A percentile compares a stretch with the other conserved stretches of the same genome.
phyloP scores from a whole-genome alignment of 2,329 filamentous ascomycete genomes.

The Aspergillus flavus region DNA sequence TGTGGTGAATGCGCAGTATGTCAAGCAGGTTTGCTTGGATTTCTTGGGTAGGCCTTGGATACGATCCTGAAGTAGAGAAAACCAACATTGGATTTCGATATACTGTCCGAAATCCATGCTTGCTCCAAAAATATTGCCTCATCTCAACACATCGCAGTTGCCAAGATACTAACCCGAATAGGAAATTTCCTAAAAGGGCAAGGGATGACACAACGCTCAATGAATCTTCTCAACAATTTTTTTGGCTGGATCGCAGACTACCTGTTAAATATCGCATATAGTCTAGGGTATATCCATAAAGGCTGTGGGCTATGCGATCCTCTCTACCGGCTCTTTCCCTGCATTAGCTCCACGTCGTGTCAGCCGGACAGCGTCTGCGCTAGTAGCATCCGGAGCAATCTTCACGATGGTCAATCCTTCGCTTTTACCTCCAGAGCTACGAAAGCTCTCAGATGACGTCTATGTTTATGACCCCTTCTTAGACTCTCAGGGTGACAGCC shows the following conservation, averaged over 20 bases:
- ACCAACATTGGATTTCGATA: neutral
- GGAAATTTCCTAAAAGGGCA: slow-evolving; percentile 1
- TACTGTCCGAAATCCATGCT: neutral
- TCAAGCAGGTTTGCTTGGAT: neutral
- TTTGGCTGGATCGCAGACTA: too few species aligned
- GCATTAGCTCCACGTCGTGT: neutral
- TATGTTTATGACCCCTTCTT: slow-evolving; percentile 1
- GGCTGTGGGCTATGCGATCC: too few species aligned
- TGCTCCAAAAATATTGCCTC: neutral
- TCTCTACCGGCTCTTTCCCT: too few species aligned
- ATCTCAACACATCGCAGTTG: neutral
- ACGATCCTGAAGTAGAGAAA: too few species aligned
- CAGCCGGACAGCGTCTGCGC: neutral
- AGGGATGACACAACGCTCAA: neutral
- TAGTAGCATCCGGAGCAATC: neutral
- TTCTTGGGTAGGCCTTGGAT: neutral
- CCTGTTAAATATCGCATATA: neutral
- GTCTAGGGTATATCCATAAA: neutral
- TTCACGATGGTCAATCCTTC: neutral
- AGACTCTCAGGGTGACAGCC: neutral
- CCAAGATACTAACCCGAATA: neutral
- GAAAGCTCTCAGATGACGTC: slow-evolving; percentile 5
- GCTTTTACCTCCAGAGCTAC: neutral
- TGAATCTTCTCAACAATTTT: neutral
- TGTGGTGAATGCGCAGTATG: neutral